Percentiles rank a stretch among this genome's conserved stretches.
phyloP scores from a whole-genome alignment of 805 yeast species.

The Schizosaccharomyces octosporus region DNA sequence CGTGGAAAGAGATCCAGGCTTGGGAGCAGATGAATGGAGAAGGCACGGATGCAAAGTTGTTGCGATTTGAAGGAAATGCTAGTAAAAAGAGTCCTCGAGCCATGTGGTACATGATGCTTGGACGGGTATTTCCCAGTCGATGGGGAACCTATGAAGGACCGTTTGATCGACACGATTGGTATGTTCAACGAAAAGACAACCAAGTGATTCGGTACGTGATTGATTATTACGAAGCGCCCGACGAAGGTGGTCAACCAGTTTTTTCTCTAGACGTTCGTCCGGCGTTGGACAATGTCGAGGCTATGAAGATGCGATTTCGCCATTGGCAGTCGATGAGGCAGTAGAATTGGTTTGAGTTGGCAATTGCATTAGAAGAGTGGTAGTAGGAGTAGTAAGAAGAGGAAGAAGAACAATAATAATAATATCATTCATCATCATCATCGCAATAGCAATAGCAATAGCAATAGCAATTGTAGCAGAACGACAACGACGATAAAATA shows the following conservation, averaged over 20 bases:
- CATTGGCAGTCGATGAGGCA: neutral
- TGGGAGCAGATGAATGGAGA: conserved; percentile 67
- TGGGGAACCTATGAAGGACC: conserved; percentile 56
- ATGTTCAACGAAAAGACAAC: conserved; percentile 41
- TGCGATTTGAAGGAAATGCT: conserved; percentile 80
- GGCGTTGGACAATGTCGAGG: conserved; percentile 35
- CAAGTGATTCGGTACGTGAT: conserved; percentile 67
- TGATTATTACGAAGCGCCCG: conserved; percentile 91
- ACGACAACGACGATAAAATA: too few species aligned
- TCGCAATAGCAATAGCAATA: too few species aligned
- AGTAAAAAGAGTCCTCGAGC: conserved; percentile 74
- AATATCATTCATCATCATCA: too few species aligned
- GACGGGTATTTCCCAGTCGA: conserved; percentile 43
- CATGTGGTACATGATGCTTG: conserved; percentile 34
- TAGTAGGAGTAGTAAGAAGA: too few species aligned
- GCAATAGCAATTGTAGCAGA: too few species aligned
- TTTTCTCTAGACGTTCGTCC: conserved; percentile 89
- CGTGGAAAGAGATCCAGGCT: conserved; percentile 77
- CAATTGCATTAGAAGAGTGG: too few species aligned
- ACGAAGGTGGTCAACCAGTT: conserved; percentile 68
- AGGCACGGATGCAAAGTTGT: conserved; percentile 42
- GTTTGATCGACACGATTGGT: conserved; percentile 97
- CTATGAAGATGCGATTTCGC: neutral
- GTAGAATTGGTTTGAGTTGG: neutral
- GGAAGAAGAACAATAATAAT: too few species aligned